Evolutionary conservation across 2,329 filamentous ascomycete genomes (phyloP).

Genomic region (Talaromyces atroroseus): DNA sequence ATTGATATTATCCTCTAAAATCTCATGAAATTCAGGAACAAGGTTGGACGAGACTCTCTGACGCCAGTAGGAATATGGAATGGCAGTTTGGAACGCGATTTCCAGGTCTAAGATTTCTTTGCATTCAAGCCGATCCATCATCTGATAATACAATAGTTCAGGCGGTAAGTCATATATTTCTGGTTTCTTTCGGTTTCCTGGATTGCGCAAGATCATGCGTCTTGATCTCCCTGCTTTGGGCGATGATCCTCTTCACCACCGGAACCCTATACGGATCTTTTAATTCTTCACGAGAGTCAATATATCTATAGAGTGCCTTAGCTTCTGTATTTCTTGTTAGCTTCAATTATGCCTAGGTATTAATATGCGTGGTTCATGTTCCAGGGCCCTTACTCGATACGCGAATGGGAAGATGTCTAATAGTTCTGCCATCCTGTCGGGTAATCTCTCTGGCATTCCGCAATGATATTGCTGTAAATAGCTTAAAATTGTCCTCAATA

Average conservation of each 20-base stretch:
- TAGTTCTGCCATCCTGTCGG: not conserved
- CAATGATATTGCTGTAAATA: not conserved
- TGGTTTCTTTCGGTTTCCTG: not conserved
- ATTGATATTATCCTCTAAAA: not conserved
- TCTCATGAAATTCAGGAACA: not conserved
- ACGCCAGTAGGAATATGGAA: slow-evolving; percentile 1
- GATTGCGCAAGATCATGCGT: not conserved
- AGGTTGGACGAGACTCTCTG: not conserved
- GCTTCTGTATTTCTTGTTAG: not conserved
- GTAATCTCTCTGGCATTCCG: too few species aligned
- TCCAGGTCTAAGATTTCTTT: not conserved
- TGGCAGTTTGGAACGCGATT: not conserved
- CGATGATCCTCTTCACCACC: not conserved
- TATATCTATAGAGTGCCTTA: not conserved
- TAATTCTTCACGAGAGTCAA: too few species aligned
- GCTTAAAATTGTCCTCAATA: not conserved
- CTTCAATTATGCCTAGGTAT: too few species aligned
- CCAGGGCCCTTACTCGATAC: too few species aligned
- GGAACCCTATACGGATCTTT: not conserved
- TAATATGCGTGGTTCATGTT: too few species aligned
- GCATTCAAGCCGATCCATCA: not conserved
- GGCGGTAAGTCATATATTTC: not conserved
- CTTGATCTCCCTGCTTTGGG: not conserved
- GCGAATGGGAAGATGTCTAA: too few species aligned
- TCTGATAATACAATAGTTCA: not conserved